Evolutionary conservation across 2,329 filamentous ascomycete genomes (phyloP).

Genomic region (Alternaria sp.): DNA sequence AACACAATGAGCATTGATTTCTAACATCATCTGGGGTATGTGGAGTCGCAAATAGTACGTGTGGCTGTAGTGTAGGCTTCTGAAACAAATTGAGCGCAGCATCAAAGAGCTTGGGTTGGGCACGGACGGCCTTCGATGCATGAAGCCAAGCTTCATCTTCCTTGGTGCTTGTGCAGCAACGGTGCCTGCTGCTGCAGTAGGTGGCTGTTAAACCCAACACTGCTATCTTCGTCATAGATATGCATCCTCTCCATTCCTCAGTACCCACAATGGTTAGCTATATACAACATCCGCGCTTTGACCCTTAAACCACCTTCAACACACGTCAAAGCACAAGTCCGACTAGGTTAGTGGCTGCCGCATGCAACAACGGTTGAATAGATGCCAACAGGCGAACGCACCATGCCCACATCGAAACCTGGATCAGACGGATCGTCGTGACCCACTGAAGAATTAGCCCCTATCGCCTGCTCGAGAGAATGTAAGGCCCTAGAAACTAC

Average conservation of each 20-base stretch:
- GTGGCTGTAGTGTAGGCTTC: slow-evolving; percentile 14
- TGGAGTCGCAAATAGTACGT: slow-evolving; percentile 12
- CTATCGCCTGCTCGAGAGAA: slow-evolving; percentile 1
- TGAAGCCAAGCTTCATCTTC: slow-evolving; percentile 11
- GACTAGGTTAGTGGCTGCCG: slow-evolving; percentile 3
- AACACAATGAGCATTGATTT: not conserved
- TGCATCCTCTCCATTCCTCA: slow-evolving; percentile 12
- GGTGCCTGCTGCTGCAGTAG: slow-evolving; percentile 14
- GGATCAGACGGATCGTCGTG: slow-evolving; percentile 11
- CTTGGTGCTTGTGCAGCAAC: not conserved
- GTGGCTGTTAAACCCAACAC: slow-evolving; percentile 9
- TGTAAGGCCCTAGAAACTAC: not conserved
- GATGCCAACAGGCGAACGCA: slow-evolving; percentile 1
- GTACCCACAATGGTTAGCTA: slow-evolving; percentile 9
- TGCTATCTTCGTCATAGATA: slow-evolving; percentile 25
- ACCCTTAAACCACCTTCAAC: slow-evolving; percentile 7
- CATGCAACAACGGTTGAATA: slow-evolving; percentile 10
- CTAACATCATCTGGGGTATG: not conserved
- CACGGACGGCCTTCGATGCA: slow-evolving; percentile 20
- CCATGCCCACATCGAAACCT: slow-evolving; percentile 9
- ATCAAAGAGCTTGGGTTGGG: slow-evolving; percentile 28
- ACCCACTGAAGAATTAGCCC: not conserved
- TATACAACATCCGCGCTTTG: slow-evolving; percentile 4
- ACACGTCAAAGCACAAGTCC: slow-evolving; percentile 9
- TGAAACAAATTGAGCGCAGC: slow-evolving; percentile 28